Percentiles rank a stretch among this genome's conserved stretches.
These are phyloP conservation scores for Phycomyces nitens DNA, from an alignment of 192 early-diverging fungal genomes.

Conservation along the genomic window DNA sequence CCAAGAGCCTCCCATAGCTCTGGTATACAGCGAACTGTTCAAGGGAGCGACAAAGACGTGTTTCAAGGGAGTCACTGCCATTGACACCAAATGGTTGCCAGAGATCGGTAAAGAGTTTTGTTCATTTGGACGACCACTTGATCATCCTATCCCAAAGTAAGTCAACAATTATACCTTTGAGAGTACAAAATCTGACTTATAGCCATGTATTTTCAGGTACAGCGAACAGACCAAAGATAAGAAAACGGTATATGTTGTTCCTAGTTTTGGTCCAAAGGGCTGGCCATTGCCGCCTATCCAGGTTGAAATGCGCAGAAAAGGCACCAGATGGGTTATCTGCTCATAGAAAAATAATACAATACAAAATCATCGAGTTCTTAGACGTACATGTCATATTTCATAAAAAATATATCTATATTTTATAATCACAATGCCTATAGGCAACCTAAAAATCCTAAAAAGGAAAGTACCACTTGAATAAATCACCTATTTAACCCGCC, in stretches of 20 bases:
- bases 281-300: slow-evolving; percentile 69
- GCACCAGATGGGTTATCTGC: slow-evolving; percentile 55
- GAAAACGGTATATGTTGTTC: slow-evolving; percentile 57
- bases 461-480: too few relatives aligned
- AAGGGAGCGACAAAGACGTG: slow-evolving; percentile 46
- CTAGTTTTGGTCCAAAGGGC: slow-evolving; percentile 66
- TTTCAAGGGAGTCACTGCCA: slow-evolving; percentile 57
- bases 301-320: slow-evolving; percentile 56
- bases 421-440: too few relatives aligned
- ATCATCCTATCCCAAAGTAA: slow-evolving; percentile 74
- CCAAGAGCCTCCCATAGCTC: slow-evolving; percentile 60
- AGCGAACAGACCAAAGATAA: slow-evolving; percentile 52
- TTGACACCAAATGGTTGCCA: slow-evolving; percentile 81
- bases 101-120: slow-evolving; percentile 72
- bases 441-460: too few relatives aligned
- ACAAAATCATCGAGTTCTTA: too few relatives aligned
- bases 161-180: slow-evolving; percentile 1
- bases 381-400: too few relatives aligned
- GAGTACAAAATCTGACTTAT: not conserved
- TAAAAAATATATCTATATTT: too few relatives aligned
- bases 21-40: slow-evolving; percentile 72
- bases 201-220: slow-evolving; percentile 17
- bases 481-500: not conserved
- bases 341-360: not conserved
- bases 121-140: slow-evolving; percentile 67